Base-by-base conservation (phyloP, 495 filamentous ascomycete species). In the Parachaetomium inaequale region DNA sequence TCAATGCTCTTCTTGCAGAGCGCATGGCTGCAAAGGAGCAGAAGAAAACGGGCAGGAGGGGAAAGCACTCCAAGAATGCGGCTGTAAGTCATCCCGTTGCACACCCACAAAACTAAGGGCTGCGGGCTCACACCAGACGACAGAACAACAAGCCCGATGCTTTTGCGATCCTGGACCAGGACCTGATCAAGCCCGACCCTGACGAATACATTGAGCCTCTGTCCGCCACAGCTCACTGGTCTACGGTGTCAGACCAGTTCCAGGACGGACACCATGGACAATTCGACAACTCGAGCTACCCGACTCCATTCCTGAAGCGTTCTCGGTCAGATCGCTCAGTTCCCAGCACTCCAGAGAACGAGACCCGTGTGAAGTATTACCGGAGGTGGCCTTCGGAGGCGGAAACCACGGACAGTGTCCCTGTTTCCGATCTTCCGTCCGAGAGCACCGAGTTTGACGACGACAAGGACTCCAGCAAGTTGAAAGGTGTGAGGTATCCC, bases 401-500 rank as follows among this genome's bases (percentile, higher is more conserved):
- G 5, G 64, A 61, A 15, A 66, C 68, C 4, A 58, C 70, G 11
- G 64, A 70, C 42, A 79, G 75, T 50, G 63, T 65, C 11, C 55
- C 62, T 38, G 56, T 66, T 2, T 72, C 71, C 2, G 76, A 79
- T 11, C 56, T 63, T 29, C 55, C 58, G 12, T 65, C 66, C 0
- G 74, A 75, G 25, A 46, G 61, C 23, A 66, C 59, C 0, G 74
- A 76, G 28, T 61, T 63, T 4, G 73, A 74, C 19, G 68, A 68
- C 15, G 76, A 73, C 57, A 73, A 70, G 38, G 74, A 77, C 28
- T 55, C 64, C 57, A 73, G 72, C 54, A 79, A 78, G 68, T 77
- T 96, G 61, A 96, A 96, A 72, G 92, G 92, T 0, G 74, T 89
- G 8, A 70, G 83, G 50, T 95, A 85, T 80, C 89, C 89, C 4